Evolutionary conservation across 1,284 basidiomycete genomes (phyloP).

Genomic region (Flammula alnicola): DNA sequence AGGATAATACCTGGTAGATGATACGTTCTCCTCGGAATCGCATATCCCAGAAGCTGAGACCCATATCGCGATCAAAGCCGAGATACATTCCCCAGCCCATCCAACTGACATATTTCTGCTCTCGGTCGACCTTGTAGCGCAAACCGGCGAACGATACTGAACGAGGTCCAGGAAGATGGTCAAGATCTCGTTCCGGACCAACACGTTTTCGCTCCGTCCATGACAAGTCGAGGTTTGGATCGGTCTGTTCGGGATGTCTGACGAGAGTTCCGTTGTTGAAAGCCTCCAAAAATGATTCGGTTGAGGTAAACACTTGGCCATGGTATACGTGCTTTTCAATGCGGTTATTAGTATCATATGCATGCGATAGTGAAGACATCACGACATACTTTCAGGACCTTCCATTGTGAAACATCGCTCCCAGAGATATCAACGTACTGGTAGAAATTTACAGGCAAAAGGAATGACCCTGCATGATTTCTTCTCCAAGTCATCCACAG

Average conservation of each 20-base stretch:
- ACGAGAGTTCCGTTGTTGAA: conserved; percentile 58
- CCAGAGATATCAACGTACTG: conserved; percentile 63
- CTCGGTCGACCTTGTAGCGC: conserved; percentile 59
- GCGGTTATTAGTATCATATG: neutral
- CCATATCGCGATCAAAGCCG: conserved; percentile 70
- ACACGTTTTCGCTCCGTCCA: conserved; percentile 56
- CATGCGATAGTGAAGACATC: neutral
- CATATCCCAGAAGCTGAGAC: conserved; percentile 69
- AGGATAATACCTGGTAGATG: conserved; percentile 57
- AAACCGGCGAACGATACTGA: conserved; percentile 61
- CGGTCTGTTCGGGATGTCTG: conserved; percentile 37
- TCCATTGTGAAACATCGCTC: conserved; percentile 56
- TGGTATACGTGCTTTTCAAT: conserved; percentile 57
- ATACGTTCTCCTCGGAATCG: conserved; percentile 64
- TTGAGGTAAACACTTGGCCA: conserved; percentile 53
- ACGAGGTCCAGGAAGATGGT: conserved; percentile 65
- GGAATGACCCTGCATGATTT: conserved; percentile 53
- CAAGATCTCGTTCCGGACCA: conserved; percentile 53
- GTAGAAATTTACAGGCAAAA: conserved; percentile 61
- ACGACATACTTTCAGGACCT: conserved; percentile 47
- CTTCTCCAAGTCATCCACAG: conserved; percentile 54
- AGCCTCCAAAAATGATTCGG: conserved; percentile 55
- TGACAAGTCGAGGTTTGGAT: conserved; percentile 28
- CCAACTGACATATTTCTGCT: conserved; percentile 63
- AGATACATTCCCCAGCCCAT: conserved; percentile 68